Percentiles rank a stretch among this genome's conserved stretches.
Evolutionary conservation across 2,329 filamentous ascomycete genomes (phyloP).

Genomic region (Fusarium praegraminearum): DNA sequence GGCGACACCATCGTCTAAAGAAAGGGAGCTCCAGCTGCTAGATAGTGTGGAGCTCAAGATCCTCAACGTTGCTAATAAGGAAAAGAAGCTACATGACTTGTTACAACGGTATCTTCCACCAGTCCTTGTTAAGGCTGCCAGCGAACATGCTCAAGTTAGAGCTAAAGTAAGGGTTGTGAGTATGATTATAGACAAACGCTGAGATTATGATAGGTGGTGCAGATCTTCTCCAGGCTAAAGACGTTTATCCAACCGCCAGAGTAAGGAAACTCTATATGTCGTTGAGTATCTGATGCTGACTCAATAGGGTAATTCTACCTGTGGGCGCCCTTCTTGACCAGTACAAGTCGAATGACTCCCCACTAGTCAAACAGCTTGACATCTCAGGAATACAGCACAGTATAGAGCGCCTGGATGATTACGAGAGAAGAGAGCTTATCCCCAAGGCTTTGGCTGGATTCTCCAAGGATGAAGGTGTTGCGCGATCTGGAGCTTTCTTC

Average conservation of each 20-base stretch:
- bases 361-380: slow-evolving; percentile 88
- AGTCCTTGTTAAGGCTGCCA: slow-evolving; percentile 86
- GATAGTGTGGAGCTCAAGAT: slow-evolving; percentile 89
- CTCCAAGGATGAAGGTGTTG: slow-evolving; percentile 49
- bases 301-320: slow-evolving; percentile 76
- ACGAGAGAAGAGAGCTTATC: slow-evolving; percentile 78
- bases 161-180: slow-evolving; percentile 69
- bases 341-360: slow-evolving; percentile 80
- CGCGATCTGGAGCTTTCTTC: slow-evolving; percentile 72
- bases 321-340: slow-evolving; percentile 88
- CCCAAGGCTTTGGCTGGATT: slow-evolving; percentile 60
- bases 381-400: slow-evolving; percentile 91
- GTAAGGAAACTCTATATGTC: slow-evolving; percentile 35
- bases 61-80: slow-evolving; percentile 80
- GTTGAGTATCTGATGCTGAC: slow-evolving; percentile 11
- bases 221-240: slow-evolving; percentile 64
- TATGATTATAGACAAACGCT: neutral
- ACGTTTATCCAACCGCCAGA: slow-evolving; percentile 65
- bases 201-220: slow-evolving; percentile 57
- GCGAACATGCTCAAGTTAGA: slow-evolving; percentile 82
- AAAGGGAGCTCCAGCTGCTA: slow-evolving; percentile 83
- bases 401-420: slow-evolving; percentile 60
- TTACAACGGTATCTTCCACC: slow-evolving; percentile 84
- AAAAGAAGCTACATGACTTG: slow-evolving; percentile 82
- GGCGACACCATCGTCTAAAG: slow-evolving; percentile 61